A percentile compares a stretch with the other conserved stretches of the same genome.
Conservation (phyloP, 306 rosid genomes). For the Ochetophila trinervis region DNA sequence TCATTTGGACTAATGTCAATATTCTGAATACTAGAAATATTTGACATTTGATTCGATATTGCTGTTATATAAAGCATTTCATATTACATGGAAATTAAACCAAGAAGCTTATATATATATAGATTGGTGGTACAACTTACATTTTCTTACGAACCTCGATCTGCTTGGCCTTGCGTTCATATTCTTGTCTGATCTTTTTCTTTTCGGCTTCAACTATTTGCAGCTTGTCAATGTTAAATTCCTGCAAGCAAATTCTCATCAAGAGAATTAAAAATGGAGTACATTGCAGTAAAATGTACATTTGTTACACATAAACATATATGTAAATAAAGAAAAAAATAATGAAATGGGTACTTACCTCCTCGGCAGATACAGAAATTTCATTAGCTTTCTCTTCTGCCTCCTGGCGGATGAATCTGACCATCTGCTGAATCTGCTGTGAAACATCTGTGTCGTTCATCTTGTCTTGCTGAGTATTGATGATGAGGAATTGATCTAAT, state of each 20-base stretch:
- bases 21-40: too few species aligned
- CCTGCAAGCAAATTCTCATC: slow-evolving; percentile 27
- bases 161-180: slow-evolving; percentile 58
- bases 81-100: too few species aligned
- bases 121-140: slow-evolving; percentile 28
- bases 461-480: too few species aligned
- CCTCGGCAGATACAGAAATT: slow-evolving; percentile 62
- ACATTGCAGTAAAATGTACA: background rate
- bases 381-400: slow-evolving; percentile 79
- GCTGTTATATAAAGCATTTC: too few species aligned
- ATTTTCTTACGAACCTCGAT: slow-evolving; percentile 56
- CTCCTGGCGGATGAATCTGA: slow-evolving; percentile 71
- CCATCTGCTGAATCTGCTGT: slow-evolving; percentile 77
- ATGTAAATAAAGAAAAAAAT: too few species aligned
- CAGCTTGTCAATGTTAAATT: slow-evolving; percentile 65
- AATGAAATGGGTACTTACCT: too few species aligned
- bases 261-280: background rate
- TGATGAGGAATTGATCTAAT: too few species aligned
- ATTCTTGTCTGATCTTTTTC: slow-evolving; percentile 58
- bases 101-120: too few species aligned
- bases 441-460: slow-evolving; percentile 72
- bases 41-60: too few species aligned
- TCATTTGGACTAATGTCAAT: too few species aligned
- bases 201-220: slow-evolving; percentile 64
- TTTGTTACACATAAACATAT: background rate